phyloP scores from a whole-genome alignment of 306 rosid species.

The Nissolia schottii region DNA sequence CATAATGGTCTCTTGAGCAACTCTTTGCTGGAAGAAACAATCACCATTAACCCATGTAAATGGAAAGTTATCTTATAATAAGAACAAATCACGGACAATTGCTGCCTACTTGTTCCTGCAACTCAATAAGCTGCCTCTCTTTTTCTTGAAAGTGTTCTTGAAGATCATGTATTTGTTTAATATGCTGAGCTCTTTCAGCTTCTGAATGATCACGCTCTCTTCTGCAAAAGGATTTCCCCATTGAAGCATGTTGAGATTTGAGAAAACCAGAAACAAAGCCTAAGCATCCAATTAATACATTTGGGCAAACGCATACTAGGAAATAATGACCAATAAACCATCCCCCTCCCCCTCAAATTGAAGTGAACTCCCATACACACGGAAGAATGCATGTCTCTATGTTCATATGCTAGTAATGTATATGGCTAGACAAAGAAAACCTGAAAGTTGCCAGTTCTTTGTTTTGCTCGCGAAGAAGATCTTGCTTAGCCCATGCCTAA shows the following conservation, averaged over 20 bases:
- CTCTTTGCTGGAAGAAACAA: conserved; percentile 75
- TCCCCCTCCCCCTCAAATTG: neutral
- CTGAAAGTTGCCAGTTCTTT: conserved; percentile 79
- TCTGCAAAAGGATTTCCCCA: conserved; percentile 45
- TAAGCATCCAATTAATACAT: neutral
- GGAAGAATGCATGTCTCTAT: neutral
- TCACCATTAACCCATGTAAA: conserved; percentile 21
- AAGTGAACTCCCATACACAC: neutral
- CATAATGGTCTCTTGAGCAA: conserved; percentile 77
- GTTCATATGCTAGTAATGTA: neutral
- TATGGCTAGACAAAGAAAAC: conserved; percentile 31
- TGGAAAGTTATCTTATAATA: neutral
- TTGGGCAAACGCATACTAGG: neutral
- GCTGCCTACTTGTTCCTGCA: conserved; percentile 78
- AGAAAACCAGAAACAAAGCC: conserved; percentile 11
- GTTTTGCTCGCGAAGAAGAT: conserved; percentile 83
- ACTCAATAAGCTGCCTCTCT: conserved; percentile 85
- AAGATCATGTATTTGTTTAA: conserved; percentile 79
- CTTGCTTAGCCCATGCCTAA: conserved; percentile 98
- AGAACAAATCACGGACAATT: conserved; percentile 3
- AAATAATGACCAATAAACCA: neutral
- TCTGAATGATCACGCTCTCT: conserved; percentile 95
- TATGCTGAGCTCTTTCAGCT: conserved; percentile 92
- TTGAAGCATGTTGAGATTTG: neutral
- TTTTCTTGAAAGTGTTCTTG: conserved; percentile 95